Conservation (phyloP, 2,329 filamentous ascomycete species). For the Fusarium haematococcum region DNA sequence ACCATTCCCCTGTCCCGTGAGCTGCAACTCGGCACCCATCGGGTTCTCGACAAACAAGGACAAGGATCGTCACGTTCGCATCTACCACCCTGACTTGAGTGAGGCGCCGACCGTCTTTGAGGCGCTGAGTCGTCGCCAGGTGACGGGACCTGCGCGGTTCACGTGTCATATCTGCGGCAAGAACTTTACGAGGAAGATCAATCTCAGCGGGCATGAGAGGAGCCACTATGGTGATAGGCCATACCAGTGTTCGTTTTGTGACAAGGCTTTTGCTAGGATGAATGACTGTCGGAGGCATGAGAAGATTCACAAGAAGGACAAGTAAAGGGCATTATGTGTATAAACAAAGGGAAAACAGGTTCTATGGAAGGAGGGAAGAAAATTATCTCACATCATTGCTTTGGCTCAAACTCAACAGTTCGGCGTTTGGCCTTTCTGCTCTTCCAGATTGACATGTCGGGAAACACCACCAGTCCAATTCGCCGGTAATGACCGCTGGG, state of each 20-base stretch:
- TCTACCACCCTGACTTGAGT: constrained; percentile 5
- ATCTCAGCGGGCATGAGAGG: constrained; percentile 49
- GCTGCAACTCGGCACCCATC: constrained; percentile 46
- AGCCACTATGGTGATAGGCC: constrained; percentile 53
- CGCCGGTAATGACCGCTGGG: not conserved
- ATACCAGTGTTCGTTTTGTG: constrained; percentile 45
- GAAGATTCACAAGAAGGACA: constrained; percentile 39
- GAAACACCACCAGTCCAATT: not conserved
- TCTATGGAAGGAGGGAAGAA: not conserved
- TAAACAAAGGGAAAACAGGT: not conserved
- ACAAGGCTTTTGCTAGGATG: constrained; percentile 48
- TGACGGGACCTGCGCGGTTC: constrained; percentile 6
- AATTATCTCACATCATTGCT: not conserved
- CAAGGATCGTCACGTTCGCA: constrained; percentile 41
- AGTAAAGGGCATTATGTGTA: not conserved
- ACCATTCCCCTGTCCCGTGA: constrained; percentile 52
- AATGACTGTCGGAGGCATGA: constrained; percentile 51
- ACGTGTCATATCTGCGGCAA: constrained; percentile 51
- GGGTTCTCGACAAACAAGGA: constrained; percentile 57
- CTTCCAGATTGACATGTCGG: not conserved
- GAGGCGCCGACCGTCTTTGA: not conserved
- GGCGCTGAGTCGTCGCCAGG: not conserved
- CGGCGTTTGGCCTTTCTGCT: not conserved
- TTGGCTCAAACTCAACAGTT: not conserved
- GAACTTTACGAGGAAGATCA: constrained; percentile 53